These are phyloP conservation scores for Cercospora berteroae DNA, from an alignment of 2,329 filamentous ascomycete species.

Conservation along the genomic window DNA sequence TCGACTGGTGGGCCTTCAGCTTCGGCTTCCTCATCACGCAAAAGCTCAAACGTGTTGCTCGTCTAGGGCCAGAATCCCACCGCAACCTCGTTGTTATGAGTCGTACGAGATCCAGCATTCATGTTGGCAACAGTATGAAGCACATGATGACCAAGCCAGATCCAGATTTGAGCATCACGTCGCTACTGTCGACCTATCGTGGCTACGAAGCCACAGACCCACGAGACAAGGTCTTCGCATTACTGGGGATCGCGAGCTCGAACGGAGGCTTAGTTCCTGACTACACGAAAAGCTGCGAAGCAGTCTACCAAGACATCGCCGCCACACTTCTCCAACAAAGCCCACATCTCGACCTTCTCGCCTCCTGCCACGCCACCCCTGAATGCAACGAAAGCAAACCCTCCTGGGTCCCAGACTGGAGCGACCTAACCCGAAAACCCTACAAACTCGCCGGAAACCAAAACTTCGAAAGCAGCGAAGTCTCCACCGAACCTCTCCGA, in stretches of 20 bases:
- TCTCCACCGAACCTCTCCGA: background rate
- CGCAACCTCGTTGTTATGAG: slow-evolving; percentile 10
- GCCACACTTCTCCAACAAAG: background rate
- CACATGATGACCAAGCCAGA: background rate
- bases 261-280: background rate
- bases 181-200: slow-evolving; percentile 1
- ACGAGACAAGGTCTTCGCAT: slow-evolving; percentile 14
- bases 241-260: slow-evolving; percentile 7
- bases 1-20: slow-evolving; percentile 14
- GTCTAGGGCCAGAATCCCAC: slow-evolving; percentile 3
- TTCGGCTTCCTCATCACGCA: slow-evolving; percentile 12
- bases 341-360: background rate
- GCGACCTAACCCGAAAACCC: background rate
- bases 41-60: slow-evolving; percentile 2
- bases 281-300: background rate
- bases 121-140: background rate
- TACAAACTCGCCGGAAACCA: slow-evolving; percentile 10
- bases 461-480: slow-evolving; percentile 4
- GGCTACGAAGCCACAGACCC: slow-evolving; percentile 11
- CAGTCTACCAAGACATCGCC: background rate
- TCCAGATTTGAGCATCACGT: background rate
- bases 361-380: background rate
- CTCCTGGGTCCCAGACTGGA: slow-evolving; percentile 14
- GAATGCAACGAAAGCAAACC: background rate
- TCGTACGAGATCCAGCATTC: slow-evolving; percentile 3